These are phyloP conservation scores for Aspergillus tubingensis DNA, from an alignment of 2,329 filamentous ascomycete species.

Conservation along the genomic window DNA sequence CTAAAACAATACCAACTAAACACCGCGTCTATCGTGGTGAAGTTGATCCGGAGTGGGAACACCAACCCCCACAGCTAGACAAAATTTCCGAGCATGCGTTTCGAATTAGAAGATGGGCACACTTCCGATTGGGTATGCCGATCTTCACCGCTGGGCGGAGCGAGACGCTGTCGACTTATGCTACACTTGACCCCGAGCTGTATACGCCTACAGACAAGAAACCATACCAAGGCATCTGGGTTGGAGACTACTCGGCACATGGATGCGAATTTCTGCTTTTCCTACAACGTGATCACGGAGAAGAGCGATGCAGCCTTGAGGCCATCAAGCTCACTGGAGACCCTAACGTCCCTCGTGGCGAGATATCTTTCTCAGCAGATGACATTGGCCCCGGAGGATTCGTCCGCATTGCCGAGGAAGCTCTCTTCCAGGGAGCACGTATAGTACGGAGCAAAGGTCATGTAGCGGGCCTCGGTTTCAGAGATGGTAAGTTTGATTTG, in stretches of 20 bases:
- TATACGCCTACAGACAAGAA: conserved; percentile 80
- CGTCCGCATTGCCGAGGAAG: conserved; percentile 64
- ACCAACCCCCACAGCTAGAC: conserved; percentile 53
- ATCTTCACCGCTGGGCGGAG: conserved; percentile 27
- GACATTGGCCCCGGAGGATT: conserved; percentile 71
- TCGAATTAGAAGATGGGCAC: conserved; percentile 73
- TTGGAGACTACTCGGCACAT: conserved; percentile 84
- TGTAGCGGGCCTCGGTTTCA: conserved; percentile 72
- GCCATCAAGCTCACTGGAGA: conserved; percentile 93
- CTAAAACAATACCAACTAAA: conserved; percentile 65
- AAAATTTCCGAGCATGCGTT: conserved; percentile 72
- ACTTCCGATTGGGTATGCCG: conserved; percentile 57
- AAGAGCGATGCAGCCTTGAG: conserved; percentile 65
- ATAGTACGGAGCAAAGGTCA: conserved; percentile 76
- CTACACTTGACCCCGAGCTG: conserved; percentile 70
- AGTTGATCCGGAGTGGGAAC: conserved; percentile 44
- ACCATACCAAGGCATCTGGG: conserved; percentile 88
- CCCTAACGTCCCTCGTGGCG: conserved; percentile 81
- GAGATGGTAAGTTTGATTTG: conserved; percentile 61
- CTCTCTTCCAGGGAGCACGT: conserved; percentile 70
- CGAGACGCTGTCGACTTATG: conserved; percentile 62
- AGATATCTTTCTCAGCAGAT: conserved; percentile 76
- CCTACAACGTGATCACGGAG: conserved; percentile 64
- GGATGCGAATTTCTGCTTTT: conserved; percentile 86
- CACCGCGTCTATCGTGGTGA: conserved; percentile 58